Evolutionary conservation across 1,284 basidiomycete species (phyloP), one percentile per base, ranked within the genome.

Genomic region (Melanopsichium pennsylvanicum): DNA sequence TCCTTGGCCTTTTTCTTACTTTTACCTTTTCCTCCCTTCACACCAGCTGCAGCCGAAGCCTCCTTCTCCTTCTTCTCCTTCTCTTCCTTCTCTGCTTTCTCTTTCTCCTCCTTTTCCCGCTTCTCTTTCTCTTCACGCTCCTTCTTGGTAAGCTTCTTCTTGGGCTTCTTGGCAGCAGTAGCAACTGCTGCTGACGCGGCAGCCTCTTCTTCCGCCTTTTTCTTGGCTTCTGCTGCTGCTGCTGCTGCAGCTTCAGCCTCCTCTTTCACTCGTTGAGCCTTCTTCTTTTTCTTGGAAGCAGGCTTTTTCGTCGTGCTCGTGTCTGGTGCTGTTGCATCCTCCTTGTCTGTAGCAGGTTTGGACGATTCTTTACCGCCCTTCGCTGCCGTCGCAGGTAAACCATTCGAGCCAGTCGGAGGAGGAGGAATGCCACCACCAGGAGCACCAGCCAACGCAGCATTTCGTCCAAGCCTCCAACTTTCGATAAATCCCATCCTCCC

Each of bases 401-500:
- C 58, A 11, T 56, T 64, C 15, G 57, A 22, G 12, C 41, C 35
- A 15, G 42, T 40, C 15, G 45, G 43, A 35, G 40, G 33, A 6
- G 51, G 40, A 9, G 52, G 36, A 19, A 29, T 12, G 2, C 50
- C 50, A 4, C 55, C 47, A 18, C 55, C 33, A 18, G n/a, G n/a
- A n/a, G n/a, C n/a, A n/a, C n/a, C n/a, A n/a, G n/a, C n/a, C n/a
- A 51, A 39, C 19, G 62, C 52, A 11, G 72, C 79, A 9, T 81
- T 78, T 25, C 57, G 19, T 0, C 58, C 46, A 40, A 66, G 58
- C 41, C 75, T 66, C 76, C 75, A 78, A 22, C 63, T 40, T 15
- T 72, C 61, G 51, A 79, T 63, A 41, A 78, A 76, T 1, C 68
- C 52, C 49, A 79, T 74, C 18, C 76, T 47, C 26, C 61, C 66